These are phyloP conservation scores for Effrenium voratum DNA, from an alignment of 73 alveolate species.

Conservation along the genomic window DNA sequence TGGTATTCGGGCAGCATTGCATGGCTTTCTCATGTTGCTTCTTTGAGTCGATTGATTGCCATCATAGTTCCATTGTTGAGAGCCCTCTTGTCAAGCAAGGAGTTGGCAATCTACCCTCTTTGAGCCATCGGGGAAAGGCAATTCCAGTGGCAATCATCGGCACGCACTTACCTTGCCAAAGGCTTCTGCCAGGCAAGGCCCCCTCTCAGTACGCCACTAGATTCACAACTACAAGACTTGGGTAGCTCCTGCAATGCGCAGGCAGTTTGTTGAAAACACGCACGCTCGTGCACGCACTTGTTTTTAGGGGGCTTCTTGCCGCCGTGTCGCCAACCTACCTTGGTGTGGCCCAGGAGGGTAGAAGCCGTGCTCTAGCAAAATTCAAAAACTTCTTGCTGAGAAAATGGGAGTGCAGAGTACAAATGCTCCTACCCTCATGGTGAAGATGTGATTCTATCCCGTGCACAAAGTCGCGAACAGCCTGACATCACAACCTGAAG, in stretches of 20 bases:
- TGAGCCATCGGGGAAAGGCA: not conserved
- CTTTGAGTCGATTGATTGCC: not conserved
- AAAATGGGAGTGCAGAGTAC: not conserved
- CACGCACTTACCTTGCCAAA: too few species aligned
- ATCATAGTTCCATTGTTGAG: not conserved
- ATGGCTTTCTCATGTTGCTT: not conserved
- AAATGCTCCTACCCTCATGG: slow-evolving; percentile 34
- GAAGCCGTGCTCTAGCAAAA: not conserved
- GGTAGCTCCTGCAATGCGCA: too few species aligned
- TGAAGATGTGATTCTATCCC: slow-evolving; percentile 8
- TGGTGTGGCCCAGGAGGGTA: not conserved
- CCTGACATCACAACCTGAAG: too few species aligned
- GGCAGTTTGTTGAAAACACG: too few species aligned
- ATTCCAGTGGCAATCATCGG: not conserved
- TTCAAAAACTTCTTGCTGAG: not conserved
- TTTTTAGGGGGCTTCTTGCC: too few species aligned
- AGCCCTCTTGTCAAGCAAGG: not conserved
- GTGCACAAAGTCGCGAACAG: not conserved
- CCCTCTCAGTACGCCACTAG: too few species aligned
- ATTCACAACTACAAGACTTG: not conserved
- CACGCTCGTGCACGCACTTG: too few species aligned
- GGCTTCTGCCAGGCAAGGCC: too few species aligned
- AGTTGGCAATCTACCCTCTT: not conserved
- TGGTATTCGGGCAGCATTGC: not conserved
- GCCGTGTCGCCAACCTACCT: not conserved